A percentile compares a stretch with the other conserved stretches of the same genome.
These are phyloP conservation scores for Tulasnella sp. DNA, from an alignment of 768 basidiomycete genomes.

Conservation along the genomic window DNA sequence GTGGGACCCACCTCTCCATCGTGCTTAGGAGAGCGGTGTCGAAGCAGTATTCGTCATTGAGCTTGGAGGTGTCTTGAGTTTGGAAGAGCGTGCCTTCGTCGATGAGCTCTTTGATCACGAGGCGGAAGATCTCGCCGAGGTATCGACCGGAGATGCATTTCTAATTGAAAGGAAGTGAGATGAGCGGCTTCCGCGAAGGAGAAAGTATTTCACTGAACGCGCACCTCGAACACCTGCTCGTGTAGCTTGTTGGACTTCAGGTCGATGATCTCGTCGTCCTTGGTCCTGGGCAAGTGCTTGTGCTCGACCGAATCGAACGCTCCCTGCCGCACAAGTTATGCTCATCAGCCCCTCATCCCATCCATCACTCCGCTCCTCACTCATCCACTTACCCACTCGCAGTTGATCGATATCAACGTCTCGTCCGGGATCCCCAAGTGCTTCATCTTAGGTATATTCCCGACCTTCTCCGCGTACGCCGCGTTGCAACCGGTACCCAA, in stretches of 20 bases:
- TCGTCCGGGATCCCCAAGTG: conserved; percentile 45
- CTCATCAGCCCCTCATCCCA: neutral
- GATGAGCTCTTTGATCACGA: conserved; percentile 89
- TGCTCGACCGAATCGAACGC: conserved; percentile 96
- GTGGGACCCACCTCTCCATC: conserved; percentile 81
- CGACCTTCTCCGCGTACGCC: conserved; percentile 89
- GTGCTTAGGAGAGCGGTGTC: conserved; percentile 96
- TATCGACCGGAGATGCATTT: conserved; percentile 96
- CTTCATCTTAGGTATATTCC: conserved; percentile 75
- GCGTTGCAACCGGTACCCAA: conserved; percentile 99
- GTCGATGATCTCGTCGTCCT: conserved; percentile 88
- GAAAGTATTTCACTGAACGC: neutral
- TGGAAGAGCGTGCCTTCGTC: conserved; percentile 96
- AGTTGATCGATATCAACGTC: conserved; percentile 87
- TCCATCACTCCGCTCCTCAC: neutral
- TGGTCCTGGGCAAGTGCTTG: conserved; percentile 87
- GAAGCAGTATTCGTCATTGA: conserved; percentile 83
- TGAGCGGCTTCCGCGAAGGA: no score
- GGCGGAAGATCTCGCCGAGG: conserved; percentile 91
- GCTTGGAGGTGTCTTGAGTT: conserved; percentile 97
- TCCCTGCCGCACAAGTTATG: conserved; percentile 43
- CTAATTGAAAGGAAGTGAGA: no score
- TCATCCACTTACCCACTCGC: conserved; percentile 80
- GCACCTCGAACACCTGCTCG: conserved; percentile 91
- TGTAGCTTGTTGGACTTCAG: conserved; percentile 92